These are phyloP conservation scores for Diaporthe australafricana DNA, from an alignment of 2,329 filamentous ascomycete genomes.

Conservation along the genomic window DNA sequence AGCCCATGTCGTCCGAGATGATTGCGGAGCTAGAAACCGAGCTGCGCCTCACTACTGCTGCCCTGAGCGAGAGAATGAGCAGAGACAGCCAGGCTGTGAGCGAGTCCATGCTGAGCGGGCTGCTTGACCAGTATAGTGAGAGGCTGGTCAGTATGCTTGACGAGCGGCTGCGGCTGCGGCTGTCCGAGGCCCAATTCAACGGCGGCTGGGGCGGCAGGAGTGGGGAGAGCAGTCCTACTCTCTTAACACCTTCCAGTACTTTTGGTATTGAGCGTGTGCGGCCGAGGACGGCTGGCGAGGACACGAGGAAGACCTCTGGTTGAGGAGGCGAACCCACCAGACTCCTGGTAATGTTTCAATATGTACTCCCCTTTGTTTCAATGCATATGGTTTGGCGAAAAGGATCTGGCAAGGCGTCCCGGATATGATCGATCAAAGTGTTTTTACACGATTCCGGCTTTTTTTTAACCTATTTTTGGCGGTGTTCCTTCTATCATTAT, in stretches of 20 bases:
- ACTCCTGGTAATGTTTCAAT: constrained; percentile 23
- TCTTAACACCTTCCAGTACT: constrained; percentile 11
- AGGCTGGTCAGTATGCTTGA: constrained; percentile 78
- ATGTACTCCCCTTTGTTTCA: constrained; percentile 17
- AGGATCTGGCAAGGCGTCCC: constrained; percentile 5
- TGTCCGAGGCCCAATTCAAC: constrained; percentile 31
- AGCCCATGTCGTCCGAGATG: constrained; percentile 66
- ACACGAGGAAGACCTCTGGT: neutral
- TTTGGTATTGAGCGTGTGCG: constrained; percentile 17
- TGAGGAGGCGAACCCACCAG: constrained; percentile 14
- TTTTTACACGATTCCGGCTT: neutral
- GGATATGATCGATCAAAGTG: neutral
- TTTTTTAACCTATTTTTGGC: neutral
- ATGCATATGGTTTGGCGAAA: constrained; percentile 1
- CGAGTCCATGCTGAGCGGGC: constrained; percentile 69
- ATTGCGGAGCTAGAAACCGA: constrained; percentile 75
- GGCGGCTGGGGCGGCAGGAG: neutral
- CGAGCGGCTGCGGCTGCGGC: constrained; percentile 70
- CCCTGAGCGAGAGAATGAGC: constrained; percentile 67
- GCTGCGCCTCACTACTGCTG: constrained; percentile 70
- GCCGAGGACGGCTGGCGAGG: constrained; percentile 12
- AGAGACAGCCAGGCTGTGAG: constrained; percentile 64
- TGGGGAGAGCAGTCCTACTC: constrained; percentile 4
- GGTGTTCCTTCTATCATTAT: neutral
- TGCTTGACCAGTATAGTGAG: constrained; percentile 82